Evolutionary conservation across 2,329 filamentous ascomycete genomes (phyloP), one percentile per base, ranked within the genome.

Genomic region (Diaporthe longicolla): DNA sequence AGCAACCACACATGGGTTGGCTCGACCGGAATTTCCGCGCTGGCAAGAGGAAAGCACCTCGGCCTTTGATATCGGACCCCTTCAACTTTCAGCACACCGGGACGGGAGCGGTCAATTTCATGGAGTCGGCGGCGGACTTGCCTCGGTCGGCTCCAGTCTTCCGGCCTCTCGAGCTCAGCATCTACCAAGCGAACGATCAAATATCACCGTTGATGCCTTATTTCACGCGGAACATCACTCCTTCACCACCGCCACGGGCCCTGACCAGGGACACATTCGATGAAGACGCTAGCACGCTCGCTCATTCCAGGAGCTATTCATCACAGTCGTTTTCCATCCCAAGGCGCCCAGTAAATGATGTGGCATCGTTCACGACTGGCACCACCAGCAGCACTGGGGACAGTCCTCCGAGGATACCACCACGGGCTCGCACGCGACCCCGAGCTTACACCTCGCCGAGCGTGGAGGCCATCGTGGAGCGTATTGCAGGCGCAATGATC

Each of bases 11-110:
- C 9, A 66, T 72, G 48, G 72, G 74, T 40, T 75, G 74, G 74
- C 48, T 75, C 50, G 68, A 74, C 55, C 52, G 69, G 48, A 73
- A 74, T 52, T 75, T 75, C 35, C 69, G 73, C 55, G 55, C 72
- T 54, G 71, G 74, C 58, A 74, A 73, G 65, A 75, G 72, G 68
- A 74, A 68, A 66, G 55, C 86, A 79, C 88, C 86, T 81, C 84
- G 88, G 81, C 87, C 87, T 79, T 84, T 84, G 74, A 92, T 92
- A 78, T 91, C 90, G 55, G 84, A 84, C 26, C 90, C 90, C 4
- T 87, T 87, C 63, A 85, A 92, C 80, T 92, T 92, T 78, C 88
- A 87, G 61, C 90, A 92, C 82, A 77, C 92, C 65, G 82, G 87
- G 71, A 88, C 87, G 24, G 84, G 84, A 61, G 82, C 85, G n/a